Evolutionary conservation across 352 stramenopile species (phyloP), one percentile per base, ranked within the genome.

Genomic region (Phytophthora tentaculata): DNA sequence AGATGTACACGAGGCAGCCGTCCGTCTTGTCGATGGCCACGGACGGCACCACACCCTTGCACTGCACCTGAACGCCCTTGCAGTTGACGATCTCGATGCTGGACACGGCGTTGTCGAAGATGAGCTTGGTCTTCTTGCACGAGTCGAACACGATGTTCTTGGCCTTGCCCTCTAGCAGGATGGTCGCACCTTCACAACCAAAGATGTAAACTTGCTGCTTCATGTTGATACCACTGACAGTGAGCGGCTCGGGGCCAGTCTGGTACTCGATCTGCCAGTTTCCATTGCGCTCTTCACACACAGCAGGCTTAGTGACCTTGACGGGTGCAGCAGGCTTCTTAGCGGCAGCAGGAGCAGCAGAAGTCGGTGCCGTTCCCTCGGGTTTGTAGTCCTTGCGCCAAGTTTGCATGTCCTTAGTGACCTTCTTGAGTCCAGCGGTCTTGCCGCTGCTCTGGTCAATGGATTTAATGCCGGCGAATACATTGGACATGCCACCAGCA

Each of bases 1-100:
- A 97, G 57, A 99, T 83, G 79, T 98, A 98, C 52, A 98, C 87
- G 43, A 98, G 82, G 66, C 96, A 97, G 61, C 97, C 97, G 77
- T 99, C 96, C 32, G 97, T 99, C 87, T 99, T 99, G 87, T 99
- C 98, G 79, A 99, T 99, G 5, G 95, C 93, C 61, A 99, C 96
- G 26, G 91, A 97, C 19, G 97, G 96, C 64, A 98, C 97, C 32
- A 87, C 79, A 58, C 92, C 94, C 65, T 95, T 97, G 65, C 87
- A 90, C 77, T 99, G 97, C 39, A 99, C 83, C 72, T 99, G 95
- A 58, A 99, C 90, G 65, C 92, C 95, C 84, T 99, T 98, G 74
- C 92, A 99, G 84, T 99, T 99, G 28, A 99, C 96, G 59, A 99
- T 81, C 81, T 99, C 97, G 56, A 98, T 90, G 58, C 91, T 97